phyloP scores from a whole-genome alignment of 1,284 basidiomycete species.

The Gymnopus androsaceus region DNA sequence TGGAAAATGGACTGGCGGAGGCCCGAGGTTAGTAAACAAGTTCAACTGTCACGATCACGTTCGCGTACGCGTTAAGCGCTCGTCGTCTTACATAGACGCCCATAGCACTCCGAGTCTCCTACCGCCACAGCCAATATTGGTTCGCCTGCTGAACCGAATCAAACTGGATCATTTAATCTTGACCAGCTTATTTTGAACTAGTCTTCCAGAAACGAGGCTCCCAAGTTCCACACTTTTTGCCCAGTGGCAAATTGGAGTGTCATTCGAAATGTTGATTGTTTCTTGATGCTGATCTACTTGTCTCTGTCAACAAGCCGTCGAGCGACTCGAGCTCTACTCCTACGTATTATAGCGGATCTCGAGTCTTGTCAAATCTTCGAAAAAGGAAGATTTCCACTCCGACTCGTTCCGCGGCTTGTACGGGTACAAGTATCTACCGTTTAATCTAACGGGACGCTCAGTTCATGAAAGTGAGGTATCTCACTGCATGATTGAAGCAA shows the following conservation, averaged over 20 bases:
- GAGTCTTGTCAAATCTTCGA: too few species aligned
- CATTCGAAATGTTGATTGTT: neutral
- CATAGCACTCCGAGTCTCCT: neutral
- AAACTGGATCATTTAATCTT: neutral
- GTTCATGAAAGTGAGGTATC: too few species aligned
- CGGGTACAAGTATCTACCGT: too few species aligned
- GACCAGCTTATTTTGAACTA: neutral
- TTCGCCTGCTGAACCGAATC: neutral
- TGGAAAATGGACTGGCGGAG: neutral
- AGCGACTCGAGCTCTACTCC: too few species aligned
- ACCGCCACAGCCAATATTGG: neutral
- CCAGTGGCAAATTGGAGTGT: neutral
- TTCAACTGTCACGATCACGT: neutral
- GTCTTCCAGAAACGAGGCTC: neutral
- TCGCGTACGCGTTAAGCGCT: constrained; percentile 2
- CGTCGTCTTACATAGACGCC: neutral
- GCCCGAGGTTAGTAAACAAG: constrained; percentile 1
- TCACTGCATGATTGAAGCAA: too few species aligned
- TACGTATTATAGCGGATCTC: too few species aligned
- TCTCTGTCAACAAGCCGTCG: neutral
- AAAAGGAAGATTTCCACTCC: too few species aligned
- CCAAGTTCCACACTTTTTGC: neutral
- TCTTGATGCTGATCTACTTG: neutral
- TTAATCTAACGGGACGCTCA: too few species aligned
- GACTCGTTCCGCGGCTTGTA: too few species aligned